phyloP scores from a whole-genome alignment of 2,329 filamentous ascomycete species.

The Exophiala oligosperma region DNA sequence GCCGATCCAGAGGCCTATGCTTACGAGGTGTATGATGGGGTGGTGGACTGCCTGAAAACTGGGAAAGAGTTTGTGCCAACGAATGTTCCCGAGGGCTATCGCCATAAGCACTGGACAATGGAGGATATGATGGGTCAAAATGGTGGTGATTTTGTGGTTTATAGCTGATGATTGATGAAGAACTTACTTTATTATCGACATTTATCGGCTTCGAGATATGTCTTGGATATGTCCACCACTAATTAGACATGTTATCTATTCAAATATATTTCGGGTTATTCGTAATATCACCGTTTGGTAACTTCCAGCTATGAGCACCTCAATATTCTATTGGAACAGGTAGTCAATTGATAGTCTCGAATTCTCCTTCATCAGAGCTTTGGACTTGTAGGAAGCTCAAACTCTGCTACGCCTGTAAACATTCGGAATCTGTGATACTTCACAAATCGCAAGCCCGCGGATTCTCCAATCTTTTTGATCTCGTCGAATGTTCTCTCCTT shows the following conservation, averaged over 20 bases:
- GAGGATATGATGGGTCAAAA: conserved; percentile 34
- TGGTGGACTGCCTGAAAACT: conserved; percentile 42
- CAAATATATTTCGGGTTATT: too few species aligned
- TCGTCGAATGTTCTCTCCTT: conserved; percentile 5
- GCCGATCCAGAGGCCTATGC: conserved; percentile 52
- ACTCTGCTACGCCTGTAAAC: conserved; percentile 6
- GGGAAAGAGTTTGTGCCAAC: conserved; percentile 45
- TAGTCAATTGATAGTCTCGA: too few species aligned
- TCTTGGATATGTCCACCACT: too few species aligned
- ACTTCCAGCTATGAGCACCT: too few species aligned
- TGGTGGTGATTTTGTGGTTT: background rate
- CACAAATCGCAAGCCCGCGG: conserved; percentile 4
- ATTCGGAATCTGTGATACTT: conserved; percentile 10
- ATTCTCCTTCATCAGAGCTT: background rate
- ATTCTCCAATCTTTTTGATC: conserved; percentile 7
- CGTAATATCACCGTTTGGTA: too few species aligned
- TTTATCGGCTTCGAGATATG: too few species aligned
- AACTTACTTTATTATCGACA: too few species aligned
- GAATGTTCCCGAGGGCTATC: conserved; percentile 48
- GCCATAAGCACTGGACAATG: conserved; percentile 44
- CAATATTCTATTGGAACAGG: too few species aligned
- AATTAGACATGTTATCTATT: background rate
- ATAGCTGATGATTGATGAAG: background rate
- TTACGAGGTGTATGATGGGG: conserved; percentile 38
- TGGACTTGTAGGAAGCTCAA: conserved; percentile 1